Evolutionary conservation across 2,329 filamentous ascomycete species (phyloP).

Genomic region (Cladorrhinum sp.): DNA sequence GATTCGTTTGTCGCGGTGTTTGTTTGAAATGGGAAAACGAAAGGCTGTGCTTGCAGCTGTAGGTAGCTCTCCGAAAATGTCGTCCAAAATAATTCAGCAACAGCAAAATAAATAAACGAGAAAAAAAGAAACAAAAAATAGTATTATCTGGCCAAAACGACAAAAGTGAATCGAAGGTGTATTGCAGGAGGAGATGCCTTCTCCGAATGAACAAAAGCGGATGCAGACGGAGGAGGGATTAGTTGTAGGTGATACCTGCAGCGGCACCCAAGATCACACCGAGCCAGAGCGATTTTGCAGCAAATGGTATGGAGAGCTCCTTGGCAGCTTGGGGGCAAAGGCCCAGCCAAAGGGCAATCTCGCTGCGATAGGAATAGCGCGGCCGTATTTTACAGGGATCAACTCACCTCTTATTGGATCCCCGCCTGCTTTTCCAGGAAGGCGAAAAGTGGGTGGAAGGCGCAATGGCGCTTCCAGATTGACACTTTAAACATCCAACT

Average conservation of each 20-base stretch:
- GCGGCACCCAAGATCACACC: background rate
- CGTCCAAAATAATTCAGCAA: background rate
- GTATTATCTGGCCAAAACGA: constrained; percentile 5
- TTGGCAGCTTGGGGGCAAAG: background rate
- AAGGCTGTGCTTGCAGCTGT: background rate
- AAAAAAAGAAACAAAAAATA: constrained; percentile 2
- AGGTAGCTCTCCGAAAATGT: background rate
- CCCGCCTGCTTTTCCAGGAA: constrained; percentile 1
- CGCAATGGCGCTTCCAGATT: constrained; percentile 2
- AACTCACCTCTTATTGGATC: background rate
- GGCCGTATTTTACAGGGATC: background rate
- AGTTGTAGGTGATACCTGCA: background rate
- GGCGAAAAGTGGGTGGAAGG: constrained; percentile 1
- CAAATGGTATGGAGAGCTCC: background rate
- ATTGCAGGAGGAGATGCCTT: constrained; percentile 1
- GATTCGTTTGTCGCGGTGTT: background rate
- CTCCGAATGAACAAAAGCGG: background rate
- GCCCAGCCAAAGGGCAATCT: background rate
- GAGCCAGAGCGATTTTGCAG: background rate
- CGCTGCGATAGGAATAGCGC: constrained; percentile 13
- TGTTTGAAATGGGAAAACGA: background rate
- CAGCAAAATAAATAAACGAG: background rate
- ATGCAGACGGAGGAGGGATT: background rate
- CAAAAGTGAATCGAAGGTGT: background rate
- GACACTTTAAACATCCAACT: background rate